A percentile compares a stretch with the other conserved stretches of the same genome.
Evolutionary conservation across 2,329 filamentous ascomycete species (phyloP).

Genomic region (Nigrospora osmanthi): DNA sequence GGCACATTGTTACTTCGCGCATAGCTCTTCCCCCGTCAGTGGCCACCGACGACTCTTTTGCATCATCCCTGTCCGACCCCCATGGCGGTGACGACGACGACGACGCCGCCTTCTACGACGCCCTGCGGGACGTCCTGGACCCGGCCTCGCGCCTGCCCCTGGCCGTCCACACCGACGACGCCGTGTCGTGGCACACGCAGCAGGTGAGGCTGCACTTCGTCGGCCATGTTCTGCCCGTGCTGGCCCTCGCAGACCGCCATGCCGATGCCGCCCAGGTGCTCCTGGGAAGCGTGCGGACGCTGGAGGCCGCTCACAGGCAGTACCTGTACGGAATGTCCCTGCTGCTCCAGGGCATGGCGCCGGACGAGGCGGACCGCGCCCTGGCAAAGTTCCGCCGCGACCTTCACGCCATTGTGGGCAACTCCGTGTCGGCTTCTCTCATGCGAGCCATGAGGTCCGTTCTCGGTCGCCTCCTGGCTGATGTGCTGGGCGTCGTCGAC

Average conservation of each 20-base stretch:
- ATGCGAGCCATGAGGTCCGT: constrained; percentile 46
- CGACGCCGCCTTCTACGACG: constrained; percentile 39
- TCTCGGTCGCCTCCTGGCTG: constrained; percentile 42
- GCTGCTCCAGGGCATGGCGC: constrained; percentile 38
- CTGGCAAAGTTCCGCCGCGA: constrained; percentile 50
- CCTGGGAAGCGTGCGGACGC: constrained; percentile 43
- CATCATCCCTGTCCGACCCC: constrained; percentile 31
- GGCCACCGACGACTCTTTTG: constrained; percentile 46
- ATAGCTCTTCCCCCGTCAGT: constrained; percentile 50
- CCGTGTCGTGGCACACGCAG: constrained; percentile 52
- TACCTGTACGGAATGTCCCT: constrained; percentile 48
- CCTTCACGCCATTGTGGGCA: constrained; percentile 56
- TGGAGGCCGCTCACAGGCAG: constrained; percentile 52
- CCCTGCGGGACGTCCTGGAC: constrained; percentile 45
- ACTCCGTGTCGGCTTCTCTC: constrained; percentile 49
- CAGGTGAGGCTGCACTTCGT: constrained; percentile 55
- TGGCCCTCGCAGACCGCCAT: constrained; percentile 38
- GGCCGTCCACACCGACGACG: constrained; percentile 45
- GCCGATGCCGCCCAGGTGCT: constrained; percentile 37
- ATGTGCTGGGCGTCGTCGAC: constrained; percentile 32
- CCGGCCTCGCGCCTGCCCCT: constrained; percentile 36
- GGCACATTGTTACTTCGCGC: constrained; percentile 51
- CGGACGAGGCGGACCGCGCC: constrained; percentile 26
- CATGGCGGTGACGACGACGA: constrained; percentile 28
- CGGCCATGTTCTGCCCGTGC: constrained; percentile 48